phyloP scores from a whole-genome alignment of 1,284 basidiomycete species.

The Leccinum fallax region DNA sequence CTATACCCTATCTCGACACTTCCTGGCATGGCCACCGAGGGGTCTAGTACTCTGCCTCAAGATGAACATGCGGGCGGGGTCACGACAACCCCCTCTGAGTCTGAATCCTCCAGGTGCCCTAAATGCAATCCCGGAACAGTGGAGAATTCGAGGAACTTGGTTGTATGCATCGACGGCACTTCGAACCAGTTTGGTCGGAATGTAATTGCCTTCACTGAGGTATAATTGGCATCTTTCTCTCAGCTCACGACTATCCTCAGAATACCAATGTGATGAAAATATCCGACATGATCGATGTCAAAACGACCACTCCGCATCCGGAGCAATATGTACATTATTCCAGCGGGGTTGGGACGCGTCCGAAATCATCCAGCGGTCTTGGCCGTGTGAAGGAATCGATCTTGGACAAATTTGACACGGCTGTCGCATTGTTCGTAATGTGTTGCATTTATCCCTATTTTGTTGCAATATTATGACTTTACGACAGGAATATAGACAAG shows the following conservation, averaged over 20 bases:
- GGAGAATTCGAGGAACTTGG: constrained; percentile 12
- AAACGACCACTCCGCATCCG: constrained; percentile 6
- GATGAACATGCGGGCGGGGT: constrained; percentile 10
- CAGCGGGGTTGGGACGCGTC: constrained; percentile 37
- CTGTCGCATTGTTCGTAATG: constrained; percentile 26
- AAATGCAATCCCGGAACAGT: no score
- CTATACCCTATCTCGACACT: neutral
- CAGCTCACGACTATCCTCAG: constrained; percentile 23
- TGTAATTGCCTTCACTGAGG: constrained; percentile 5
- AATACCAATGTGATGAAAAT: constrained; percentile 41
- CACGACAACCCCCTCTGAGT: no score
- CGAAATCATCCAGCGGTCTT: no score
- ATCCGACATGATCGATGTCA: constrained; percentile 28
- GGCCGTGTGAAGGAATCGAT: constrained; percentile 18
- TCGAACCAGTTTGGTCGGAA: constrained; percentile 33
- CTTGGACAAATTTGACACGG: constrained; percentile 30
- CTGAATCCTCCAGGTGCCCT: no score
- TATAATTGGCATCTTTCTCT: neutral
- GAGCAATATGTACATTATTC: constrained; percentile 38
- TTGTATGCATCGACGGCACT: constrained; percentile 35
- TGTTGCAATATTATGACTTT: neutral
- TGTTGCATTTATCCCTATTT: neutral
- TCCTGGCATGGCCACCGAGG: neutral
- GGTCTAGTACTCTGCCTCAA: neutral
- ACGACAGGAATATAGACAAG: constrained; percentile 29